A percentile compares a stretch with the other conserved stretches of the same genome.
Conservation (phyloP, 345 rosid species). For the sweet orange (Citrus sinensis) region DVS_A1.0 CM039169.1:31233001-31233500, state of each 20-base stretch:
- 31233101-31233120: conserved; percentile 47
- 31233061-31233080: conserved; percentile 20
- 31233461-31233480: conserved; percentile 52
- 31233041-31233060: conserved; percentile 39
- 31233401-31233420: conserved; percentile 39
- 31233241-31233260: conserved; percentile 41
- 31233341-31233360: conserved; percentile 56
- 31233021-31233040: conserved; percentile 37
- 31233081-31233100: conserved; percentile 36
- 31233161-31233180: conserved; percentile 35
- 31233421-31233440: conserved; percentile 59
- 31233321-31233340: conserved; percentile 35
- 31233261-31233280: conserved; percentile 30
- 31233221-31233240: conserved; percentile 46
- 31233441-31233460: conserved; percentile 50
- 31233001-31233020: conserved; percentile 30
- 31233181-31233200: conserved; percentile 40
- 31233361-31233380: conserved; percentile 46
- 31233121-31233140: conserved; percentile 53
- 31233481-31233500: conserved; percentile 41
- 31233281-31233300: conserved; percentile 38
- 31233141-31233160: conserved; percentile 34
- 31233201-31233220: conserved; percentile 43
- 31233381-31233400: conserved; percentile 37
- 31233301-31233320: conserved; percentile 37